A percentile compares a stretch with the other conserved stretches of the same genome.
Evolutionary conservation across 345 rosid genomes (phyloP).

Genomic region (Camelina neglecta): DNA sequence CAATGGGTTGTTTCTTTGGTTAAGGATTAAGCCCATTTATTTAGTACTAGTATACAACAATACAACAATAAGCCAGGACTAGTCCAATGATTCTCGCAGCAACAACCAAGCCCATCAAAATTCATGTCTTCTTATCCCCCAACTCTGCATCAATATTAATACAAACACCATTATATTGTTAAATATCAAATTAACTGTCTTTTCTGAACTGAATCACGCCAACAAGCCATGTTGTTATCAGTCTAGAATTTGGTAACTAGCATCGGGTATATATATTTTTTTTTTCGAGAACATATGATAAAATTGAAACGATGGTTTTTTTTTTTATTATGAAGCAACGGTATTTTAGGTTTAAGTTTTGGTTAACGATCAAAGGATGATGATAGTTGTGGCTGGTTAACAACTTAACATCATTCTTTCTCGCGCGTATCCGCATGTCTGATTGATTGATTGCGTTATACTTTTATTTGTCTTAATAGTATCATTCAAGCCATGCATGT

Average conservation of each 20-base stretch:
- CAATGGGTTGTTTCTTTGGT: background rate
- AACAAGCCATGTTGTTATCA: background rate
- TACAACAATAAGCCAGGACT: background rate
- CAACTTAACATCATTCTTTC: background rate
- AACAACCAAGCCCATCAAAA: constrained; percentile 6
- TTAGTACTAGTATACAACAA: background rate
- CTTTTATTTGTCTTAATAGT: no score
- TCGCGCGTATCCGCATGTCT: background rate
- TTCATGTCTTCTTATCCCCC: background rate
- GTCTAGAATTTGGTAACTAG: background rate
- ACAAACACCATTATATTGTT: background rate
- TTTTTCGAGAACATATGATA: background rate
- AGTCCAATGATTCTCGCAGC: background rate
- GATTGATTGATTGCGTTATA: no score
- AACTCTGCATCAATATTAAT: background rate
- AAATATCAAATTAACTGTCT: background rate
- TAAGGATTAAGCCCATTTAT: background rate
- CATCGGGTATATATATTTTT: background rate
- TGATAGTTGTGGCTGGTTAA: background rate
- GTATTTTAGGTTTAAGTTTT: background rate
- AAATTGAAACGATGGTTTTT: background rate
- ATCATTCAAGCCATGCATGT: no score
- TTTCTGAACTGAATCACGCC: background rate
- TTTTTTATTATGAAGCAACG: background rate
- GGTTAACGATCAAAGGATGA: background rate